Conservation (phyloP, 331 rosid species). For the Saraca asoca region DNA sequence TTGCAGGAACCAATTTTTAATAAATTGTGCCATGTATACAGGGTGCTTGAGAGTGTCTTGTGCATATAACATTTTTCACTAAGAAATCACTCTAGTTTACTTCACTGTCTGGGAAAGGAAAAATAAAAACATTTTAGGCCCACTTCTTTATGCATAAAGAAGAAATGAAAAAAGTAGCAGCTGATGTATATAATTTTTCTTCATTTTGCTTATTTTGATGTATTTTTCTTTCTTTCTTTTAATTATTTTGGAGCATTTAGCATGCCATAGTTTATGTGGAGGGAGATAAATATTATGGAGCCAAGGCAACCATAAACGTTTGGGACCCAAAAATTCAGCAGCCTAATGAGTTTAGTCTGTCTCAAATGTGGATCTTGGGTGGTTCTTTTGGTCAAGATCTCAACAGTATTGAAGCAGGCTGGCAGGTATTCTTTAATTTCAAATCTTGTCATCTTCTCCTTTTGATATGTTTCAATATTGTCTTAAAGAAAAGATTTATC, state of each 20-base stretch:
- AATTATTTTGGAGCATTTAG: slow-evolving; percentile 45
- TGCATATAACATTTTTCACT: too few relatives aligned
- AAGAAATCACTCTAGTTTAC: background rate
- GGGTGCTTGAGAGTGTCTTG: too few relatives aligned
- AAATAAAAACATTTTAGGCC: background rate
- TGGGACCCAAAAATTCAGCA: slow-evolving; percentile 63
- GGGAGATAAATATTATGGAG: slow-evolving; percentile 56
- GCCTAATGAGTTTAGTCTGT: slow-evolving; percentile 56
- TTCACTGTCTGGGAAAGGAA: slow-evolving; percentile 18
- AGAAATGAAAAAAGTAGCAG: background rate
- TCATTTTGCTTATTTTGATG: slow-evolving; percentile 17
- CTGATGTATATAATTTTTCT: background rate
- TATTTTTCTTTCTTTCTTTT: slow-evolving; percentile 27
- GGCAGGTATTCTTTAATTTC: slow-evolving; percentile 47
- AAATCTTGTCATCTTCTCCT: slow-evolving; percentile 31
- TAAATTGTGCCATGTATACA: too few relatives aligned
- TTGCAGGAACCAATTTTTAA: too few relatives aligned
- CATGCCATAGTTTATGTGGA: slow-evolving; percentile 55
- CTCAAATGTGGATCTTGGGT: slow-evolving; percentile 57
- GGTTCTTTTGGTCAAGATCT: slow-evolving; percentile 57
- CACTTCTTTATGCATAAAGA: background rate
- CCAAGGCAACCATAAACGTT: slow-evolving; percentile 60
- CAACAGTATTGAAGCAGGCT: slow-evolving; percentile 59
- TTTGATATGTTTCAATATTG: background rate
- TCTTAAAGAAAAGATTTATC: slow-evolving; percentile 12